Conservation (phyloP, 805 yeast genomes). For the Peterozyma toletana region DNA sequence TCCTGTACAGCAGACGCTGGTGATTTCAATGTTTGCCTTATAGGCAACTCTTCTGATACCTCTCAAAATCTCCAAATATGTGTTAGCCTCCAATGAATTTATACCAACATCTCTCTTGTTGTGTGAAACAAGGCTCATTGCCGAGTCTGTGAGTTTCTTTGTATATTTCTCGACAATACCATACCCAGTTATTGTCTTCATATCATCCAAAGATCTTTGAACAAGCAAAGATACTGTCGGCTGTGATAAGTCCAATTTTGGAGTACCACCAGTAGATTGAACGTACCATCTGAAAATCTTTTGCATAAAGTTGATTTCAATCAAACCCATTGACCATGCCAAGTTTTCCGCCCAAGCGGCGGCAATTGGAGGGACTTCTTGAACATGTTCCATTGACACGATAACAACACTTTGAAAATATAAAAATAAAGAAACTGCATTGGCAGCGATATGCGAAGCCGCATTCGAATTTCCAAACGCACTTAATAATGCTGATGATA, state of each 20-base stretch:
- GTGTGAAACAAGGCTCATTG: not conserved
- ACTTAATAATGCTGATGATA: conserved; percentile 75
- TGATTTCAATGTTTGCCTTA: conserved; percentile 69
- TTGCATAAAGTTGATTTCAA: conserved; percentile 77
- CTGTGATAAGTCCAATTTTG: conserved; percentile 58
- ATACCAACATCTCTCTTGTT: conserved; percentile 13
- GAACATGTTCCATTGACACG: conserved; percentile 79
- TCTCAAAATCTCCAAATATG: conserved; percentile 61
- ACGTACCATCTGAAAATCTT: conserved; percentile 77
- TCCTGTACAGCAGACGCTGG: conserved; percentile 80
- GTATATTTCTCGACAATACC: conserved; percentile 12
- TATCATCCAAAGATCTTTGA: conserved; percentile 48
- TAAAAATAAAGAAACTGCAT: conserved; percentile 72
- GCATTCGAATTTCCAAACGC: conserved; percentile 84
- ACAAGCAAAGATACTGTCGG: conserved; percentile 63
- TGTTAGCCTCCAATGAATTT: conserved; percentile 42
- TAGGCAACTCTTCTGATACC: conserved; percentile 85
- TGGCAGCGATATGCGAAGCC: conserved; percentile 84
- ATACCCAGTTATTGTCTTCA: conserved; percentile 10
- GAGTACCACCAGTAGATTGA: conserved; percentile 85
- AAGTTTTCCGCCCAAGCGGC: conserved; percentile 87
- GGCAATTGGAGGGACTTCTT: conserved; percentile 86
- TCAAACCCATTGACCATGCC: conserved; percentile 93
- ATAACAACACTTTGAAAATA: conserved; percentile 88
- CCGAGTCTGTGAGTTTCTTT: not conserved